Percentiles rank a stretch among this genome's conserved stretches.
Evolutionary conservation across 179 eudicot genomes (phyloP).

Genomic region (Drosera spatulata): DNA sequence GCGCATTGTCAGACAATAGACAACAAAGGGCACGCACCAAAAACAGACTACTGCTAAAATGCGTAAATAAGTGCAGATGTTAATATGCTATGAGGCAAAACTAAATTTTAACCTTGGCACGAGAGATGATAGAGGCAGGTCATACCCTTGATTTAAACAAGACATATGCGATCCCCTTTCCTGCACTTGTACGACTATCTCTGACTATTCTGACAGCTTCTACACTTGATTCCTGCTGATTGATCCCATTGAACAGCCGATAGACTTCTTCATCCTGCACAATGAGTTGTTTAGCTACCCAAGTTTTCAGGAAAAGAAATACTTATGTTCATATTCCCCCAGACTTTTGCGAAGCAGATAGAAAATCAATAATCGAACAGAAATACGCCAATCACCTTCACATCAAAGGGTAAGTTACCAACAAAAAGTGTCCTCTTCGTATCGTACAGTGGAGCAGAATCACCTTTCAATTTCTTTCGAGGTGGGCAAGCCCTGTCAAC

Average conservation of each 20-base stretch:
- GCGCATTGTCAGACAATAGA: too few species aligned
- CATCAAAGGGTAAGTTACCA: conserved; percentile 97
- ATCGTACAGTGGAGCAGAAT: conserved; percentile 53
- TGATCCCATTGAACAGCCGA: conserved; percentile 58
- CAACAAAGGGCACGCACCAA: too few species aligned
- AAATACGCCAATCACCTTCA: conserved; percentile 41
- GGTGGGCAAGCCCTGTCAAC: conserved; percentile 99
- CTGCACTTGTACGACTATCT: conserved; percentile 65
- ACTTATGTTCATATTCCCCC: too few species aligned
- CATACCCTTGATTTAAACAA: conserved; percentile 86
- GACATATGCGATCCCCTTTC: conserved; percentile 91
- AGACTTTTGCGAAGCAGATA: too few species aligned
- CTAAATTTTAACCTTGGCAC: not conserved
- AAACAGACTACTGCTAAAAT: too few species aligned
- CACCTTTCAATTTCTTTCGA: conserved; percentile 93
- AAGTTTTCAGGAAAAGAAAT: not conserved
- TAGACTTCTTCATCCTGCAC: conserved; percentile 83
- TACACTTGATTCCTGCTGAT: conserved; percentile 51
- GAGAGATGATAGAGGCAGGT: not conserved
- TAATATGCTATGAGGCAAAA: too few species aligned
- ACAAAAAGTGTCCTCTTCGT: conserved; percentile 75
- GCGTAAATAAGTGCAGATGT: too few species aligned
- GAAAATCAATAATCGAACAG: not conserved
- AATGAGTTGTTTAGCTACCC: not conserved
- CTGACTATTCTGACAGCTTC: conserved; percentile 87